These are phyloP conservation scores for Gloeophyllum trabeum DNA, from an alignment of 768 basidiomycete genomes.

Conservation along the genomic window DNA sequence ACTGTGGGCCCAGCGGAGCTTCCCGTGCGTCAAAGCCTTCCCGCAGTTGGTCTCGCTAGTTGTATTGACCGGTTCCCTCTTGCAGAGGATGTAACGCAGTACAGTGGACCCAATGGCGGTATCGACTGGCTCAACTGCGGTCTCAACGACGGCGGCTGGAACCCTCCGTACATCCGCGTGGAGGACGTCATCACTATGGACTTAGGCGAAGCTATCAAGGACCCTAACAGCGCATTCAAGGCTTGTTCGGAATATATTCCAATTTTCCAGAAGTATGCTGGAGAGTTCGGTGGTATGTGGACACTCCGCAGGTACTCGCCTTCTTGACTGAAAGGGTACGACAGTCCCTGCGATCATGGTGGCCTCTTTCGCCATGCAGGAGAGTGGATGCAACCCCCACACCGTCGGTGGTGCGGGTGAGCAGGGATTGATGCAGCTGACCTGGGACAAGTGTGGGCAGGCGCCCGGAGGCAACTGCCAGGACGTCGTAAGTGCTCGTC, in stretches of 20 bases:
- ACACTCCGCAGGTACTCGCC: not conserved
- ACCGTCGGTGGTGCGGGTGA: slow-evolving; percentile 70
- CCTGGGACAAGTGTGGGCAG: slow-evolving; percentile 60
- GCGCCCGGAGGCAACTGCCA: slow-evolving; percentile 34
- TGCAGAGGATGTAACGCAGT: slow-evolving; percentile 34
- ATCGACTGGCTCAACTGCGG: slow-evolving; percentile 77
- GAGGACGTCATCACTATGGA: slow-evolving; percentile 36
- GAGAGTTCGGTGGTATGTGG: slow-evolving; percentile 27
- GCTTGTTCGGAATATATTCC: slow-evolving; percentile 39
- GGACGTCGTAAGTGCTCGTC: slow-evolving; percentile 20
- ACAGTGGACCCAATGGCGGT: slow-evolving; percentile 58
- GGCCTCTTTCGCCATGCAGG: slow-evolving; percentile 86
- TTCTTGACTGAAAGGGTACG: not conserved
- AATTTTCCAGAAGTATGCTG: slow-evolving; percentile 50
- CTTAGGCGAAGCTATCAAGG: slow-evolving; percentile 36
- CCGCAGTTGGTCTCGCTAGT: not conserved
- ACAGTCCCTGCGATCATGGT: slow-evolving; percentile 65
- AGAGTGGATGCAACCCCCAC: slow-evolving; percentile 59
- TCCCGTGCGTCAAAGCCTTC: slow-evolving; percentile 26
- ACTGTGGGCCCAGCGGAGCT: slow-evolving; percentile 40
- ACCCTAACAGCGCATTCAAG: slow-evolving; percentile 41
- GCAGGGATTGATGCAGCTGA: slow-evolving; percentile 83
- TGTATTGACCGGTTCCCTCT: slow-evolving; percentile 1
- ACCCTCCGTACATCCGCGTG: slow-evolving; percentile 49
- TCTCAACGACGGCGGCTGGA: slow-evolving; percentile 53